Conservation (phyloP, 305 asterid genomes). For the Salvia sclarea region DNA sequence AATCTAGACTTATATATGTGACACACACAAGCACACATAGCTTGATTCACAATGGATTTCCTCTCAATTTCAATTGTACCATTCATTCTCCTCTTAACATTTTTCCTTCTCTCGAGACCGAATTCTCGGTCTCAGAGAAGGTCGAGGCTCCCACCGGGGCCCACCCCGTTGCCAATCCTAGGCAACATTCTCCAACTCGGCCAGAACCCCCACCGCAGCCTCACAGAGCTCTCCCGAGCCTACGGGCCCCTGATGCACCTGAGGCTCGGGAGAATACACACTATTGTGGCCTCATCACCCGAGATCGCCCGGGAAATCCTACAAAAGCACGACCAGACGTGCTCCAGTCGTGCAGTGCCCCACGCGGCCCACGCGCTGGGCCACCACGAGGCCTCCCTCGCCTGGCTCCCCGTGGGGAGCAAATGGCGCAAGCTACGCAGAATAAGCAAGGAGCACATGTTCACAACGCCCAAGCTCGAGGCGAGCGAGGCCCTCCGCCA, state of each 20-base stretch:
- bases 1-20: neutral
- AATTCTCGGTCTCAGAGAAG: neutral
- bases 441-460: constrained; percentile 30
- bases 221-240: constrained; percentile 19
- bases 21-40: neutral
- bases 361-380: neutral
- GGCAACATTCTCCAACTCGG: constrained; percentile 33
- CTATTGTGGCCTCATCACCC: constrained; percentile 30
- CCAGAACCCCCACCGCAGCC: constrained; percentile 24
- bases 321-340: constrained; percentile 24
- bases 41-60: neutral
- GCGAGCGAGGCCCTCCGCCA: constrained; percentile 26
- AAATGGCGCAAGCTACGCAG: constrained; percentile 29
- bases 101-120: neutral
- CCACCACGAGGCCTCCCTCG: constrained; percentile 25
- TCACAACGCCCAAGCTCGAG: neutral
- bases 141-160: constrained; percentile 32
- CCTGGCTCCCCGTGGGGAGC: constrained; percentile 25
- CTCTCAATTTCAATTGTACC: neutral
- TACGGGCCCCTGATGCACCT: constrained; percentile 35
- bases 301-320: constrained; percentile 30
- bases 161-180: constrained; percentile 18
- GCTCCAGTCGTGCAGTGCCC: constrained; percentile 24
- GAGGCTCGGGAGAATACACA: constrained; percentile 23
- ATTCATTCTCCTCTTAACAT: neutral